Conservation (phyloP, 345 rosid genomes). For the Lenwebbia sp. region DNA sequence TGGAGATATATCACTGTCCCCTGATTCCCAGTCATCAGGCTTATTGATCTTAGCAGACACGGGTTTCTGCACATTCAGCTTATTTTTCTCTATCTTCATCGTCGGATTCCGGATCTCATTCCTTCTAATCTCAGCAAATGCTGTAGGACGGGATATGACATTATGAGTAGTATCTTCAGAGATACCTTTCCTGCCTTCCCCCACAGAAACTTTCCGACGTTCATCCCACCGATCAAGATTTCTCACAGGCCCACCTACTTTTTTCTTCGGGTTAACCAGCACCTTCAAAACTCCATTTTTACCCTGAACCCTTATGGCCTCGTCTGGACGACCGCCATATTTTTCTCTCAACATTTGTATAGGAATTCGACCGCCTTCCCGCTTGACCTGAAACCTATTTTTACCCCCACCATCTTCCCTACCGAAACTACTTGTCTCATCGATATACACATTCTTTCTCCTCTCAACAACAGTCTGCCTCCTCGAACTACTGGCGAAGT, state of each 20-base stretch:
- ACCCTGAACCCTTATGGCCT: conserved; percentile 83
- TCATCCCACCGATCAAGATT: conserved; percentile 23
- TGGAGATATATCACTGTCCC: conserved; percentile 34
- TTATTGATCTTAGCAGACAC: conserved; percentile 24
- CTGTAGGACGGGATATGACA: conserved; percentile 16
- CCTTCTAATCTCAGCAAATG: conserved; percentile 24
- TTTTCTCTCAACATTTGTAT: conserved; percentile 31
- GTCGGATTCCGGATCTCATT: conserved; percentile 27
- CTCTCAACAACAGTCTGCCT: conserved; percentile 36
- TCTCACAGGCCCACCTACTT: conserved; percentile 31
- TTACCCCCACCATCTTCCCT: conserved; percentile 17
- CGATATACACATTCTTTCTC: conserved; percentile 33
- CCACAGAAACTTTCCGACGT: background rate
- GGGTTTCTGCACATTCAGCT: conserved; percentile 22
- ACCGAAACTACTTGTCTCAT: conserved; percentile 24
- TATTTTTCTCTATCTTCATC: conserved; percentile 22
- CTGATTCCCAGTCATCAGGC: conserved; percentile 29
- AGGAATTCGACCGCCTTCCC: conserved; percentile 22
- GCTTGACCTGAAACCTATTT: conserved; percentile 22
- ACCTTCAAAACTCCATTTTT: conserved; percentile 92
- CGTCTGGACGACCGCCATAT: conserved; percentile 27
- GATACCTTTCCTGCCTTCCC: conserved; percentile 22
- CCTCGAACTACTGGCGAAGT: conserved; percentile 41
- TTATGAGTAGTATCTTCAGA: conserved; percentile 31
- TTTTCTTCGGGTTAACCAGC: conserved; percentile 67